phyloP scores from a whole-genome alignment of 2,329 filamentous ascomycete genomes.

The Phialophora expanda region DNA sequence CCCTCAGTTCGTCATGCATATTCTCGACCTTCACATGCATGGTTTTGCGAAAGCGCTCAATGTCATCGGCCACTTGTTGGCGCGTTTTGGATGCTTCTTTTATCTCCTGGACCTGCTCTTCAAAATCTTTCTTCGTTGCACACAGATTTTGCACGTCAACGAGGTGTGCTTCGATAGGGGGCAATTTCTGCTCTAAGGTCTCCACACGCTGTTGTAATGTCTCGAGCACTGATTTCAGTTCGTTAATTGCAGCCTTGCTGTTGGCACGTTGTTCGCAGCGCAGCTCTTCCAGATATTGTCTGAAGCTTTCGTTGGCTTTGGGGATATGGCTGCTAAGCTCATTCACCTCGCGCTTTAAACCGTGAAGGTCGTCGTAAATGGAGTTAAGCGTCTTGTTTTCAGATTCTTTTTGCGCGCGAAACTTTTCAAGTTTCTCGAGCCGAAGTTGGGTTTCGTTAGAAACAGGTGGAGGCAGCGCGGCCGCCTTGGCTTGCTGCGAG shows the following conservation, averaged over 20 bases:
- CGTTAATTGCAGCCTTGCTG: background rate
- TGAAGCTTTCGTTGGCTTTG: background rate
- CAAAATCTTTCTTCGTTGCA: background rate
- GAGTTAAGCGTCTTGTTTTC: slow-evolving; percentile 10
- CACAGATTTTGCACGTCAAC: background rate
- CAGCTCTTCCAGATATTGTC: background rate
- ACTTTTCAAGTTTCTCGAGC: slow-evolving; percentile 3
- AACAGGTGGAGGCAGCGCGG: background rate
- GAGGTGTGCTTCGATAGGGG: background rate
- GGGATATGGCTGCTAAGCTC: slow-evolving; percentile 1
- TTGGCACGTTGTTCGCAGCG: background rate
- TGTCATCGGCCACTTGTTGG: background rate
- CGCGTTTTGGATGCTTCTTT: background rate
- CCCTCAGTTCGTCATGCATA: slow-evolving; percentile 2
- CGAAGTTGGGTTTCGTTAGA: background rate
- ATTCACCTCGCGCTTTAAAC: background rate
- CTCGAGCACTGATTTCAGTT: background rate
- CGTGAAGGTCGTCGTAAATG: background rate
- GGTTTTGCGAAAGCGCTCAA: slow-evolving; percentile 5
- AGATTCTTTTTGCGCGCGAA: background rate
- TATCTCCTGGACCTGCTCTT: slow-evolving; percentile 4
- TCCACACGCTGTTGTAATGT: background rate
- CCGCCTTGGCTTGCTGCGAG: slow-evolving; percentile 13
- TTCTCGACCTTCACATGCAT: slow-evolving; percentile 11
- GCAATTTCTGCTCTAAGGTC: background rate